These are phyloP conservation scores for Glaciozyma antarctica DNA, from an alignment of 768 basidiomycete genomes.

Conservation along the genomic window DNA sequence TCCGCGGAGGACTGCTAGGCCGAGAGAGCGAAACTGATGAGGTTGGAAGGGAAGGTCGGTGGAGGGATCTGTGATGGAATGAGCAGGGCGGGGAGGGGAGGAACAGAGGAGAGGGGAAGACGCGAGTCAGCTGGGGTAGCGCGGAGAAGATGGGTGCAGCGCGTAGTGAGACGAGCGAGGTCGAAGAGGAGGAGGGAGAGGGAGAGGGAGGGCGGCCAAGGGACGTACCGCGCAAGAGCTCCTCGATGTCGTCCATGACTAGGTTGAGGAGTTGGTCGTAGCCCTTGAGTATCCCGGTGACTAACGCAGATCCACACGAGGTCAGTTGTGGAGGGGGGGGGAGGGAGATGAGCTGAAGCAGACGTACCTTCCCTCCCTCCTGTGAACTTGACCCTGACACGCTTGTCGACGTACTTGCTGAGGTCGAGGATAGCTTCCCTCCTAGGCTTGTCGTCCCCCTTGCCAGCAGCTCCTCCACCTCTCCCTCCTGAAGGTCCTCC, in stretches of 20 bases:
- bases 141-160: not conserved
- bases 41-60: slow-evolving; percentile 43
- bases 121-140: not conserved
- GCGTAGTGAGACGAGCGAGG: not conserved
- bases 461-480: slow-evolving; percentile 39
- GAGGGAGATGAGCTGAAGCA: not conserved
- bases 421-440: slow-evolving; percentile 93
- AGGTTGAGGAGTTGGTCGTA: slow-evolving; percentile 94
- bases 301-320: slow-evolving; percentile 41
- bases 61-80: slow-evolving; percentile 52
- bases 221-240: slow-evolving; percentile 59
- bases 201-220: not conserved
- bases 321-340: not conserved
- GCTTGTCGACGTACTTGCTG: slow-evolving; percentile 83
- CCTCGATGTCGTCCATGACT: slow-evolving; percentile 89
- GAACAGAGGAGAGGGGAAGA: not conserved
- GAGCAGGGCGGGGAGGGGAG: slow-evolving; percentile 4
- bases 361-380: slow-evolving; percentile 64
- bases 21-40: slow-evolving; percentile 45
- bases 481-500: slow-evolving; percentile 45
- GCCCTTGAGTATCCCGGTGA: slow-evolving; percentile 85
- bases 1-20: slow-evolving; percentile 80
- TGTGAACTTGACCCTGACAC: slow-evolving; percentile 93
- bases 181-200: not conserved
- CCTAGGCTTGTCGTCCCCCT: slow-evolving; percentile 57